A percentile compares a stretch with the other conserved stretches of the same genome.
phyloP scores from a whole-genome alignment of 768 basidiomycete species.

The Pulveroboletus ravenelii region DNA sequence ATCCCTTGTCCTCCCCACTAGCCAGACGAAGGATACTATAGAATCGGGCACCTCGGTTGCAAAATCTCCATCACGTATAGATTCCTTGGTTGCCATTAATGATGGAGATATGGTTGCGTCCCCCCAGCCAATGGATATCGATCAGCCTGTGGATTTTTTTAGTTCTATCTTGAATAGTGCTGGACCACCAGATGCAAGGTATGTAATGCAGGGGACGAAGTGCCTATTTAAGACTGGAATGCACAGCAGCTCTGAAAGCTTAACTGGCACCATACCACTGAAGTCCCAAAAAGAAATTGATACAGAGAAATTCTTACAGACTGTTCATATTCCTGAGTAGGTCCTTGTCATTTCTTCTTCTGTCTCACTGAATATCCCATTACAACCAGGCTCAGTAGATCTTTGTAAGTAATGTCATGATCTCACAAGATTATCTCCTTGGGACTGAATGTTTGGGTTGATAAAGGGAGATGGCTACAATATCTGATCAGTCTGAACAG shows the following conservation, averaged over 20 bases:
- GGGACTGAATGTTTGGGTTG: neutral
- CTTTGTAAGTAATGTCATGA: slow-evolving; percentile 19
- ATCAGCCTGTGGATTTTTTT: slow-evolving; percentile 14
- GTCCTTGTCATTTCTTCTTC: neutral
- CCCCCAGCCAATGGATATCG: slow-evolving; percentile 21
- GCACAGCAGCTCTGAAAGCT: slow-evolving; percentile 1
- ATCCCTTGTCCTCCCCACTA: slow-evolving; percentile 5
- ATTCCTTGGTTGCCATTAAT: neutral
- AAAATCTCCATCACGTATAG: slow-evolving; percentile 12
- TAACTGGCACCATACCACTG: slow-evolving; percentile 7
- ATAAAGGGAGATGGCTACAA: slow-evolving; percentile 16
- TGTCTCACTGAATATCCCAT: neutral
- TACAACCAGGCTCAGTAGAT: slow-evolving; percentile 18
- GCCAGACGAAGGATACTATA: slow-evolving; percentile 14
- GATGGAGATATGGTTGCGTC: slow-evolving; percentile 6
- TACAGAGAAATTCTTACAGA: slow-evolving; percentile 25
- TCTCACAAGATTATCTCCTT: neutral
- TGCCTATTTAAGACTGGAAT: neutral
- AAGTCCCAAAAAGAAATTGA: slow-evolving; percentile 20
- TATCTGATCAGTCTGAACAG: slow-evolving; percentile 3
- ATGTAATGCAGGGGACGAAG: neutral
- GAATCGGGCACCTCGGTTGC: neutral
- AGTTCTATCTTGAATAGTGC: slow-evolving; percentile 7
- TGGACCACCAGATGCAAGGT: slow-evolving; percentile 9
- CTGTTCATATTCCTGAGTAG: slow-evolving; percentile 24